phyloP scores from a whole-genome alignment of 257 asterid species.

The Primulina huaijiensis region DNA sequence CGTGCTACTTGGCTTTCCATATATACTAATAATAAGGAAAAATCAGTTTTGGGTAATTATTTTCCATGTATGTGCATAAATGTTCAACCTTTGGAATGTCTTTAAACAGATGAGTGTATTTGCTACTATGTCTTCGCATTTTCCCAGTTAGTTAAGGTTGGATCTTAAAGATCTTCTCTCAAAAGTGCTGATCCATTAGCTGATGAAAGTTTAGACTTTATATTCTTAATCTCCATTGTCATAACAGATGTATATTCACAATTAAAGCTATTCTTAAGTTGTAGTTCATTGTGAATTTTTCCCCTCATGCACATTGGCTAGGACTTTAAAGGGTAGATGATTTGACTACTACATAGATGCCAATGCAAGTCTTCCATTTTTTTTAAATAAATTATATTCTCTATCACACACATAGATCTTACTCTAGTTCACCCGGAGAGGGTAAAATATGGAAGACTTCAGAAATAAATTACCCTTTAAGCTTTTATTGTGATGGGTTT shows the following conservation, averaged over 20 bases:
- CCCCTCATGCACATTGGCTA: background rate
- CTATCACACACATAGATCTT: background rate
- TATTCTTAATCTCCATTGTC: slow-evolving; percentile 1
- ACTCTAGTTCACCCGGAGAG: background rate
- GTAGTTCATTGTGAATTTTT: background rate
- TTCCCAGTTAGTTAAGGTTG: background rate
- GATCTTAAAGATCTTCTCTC: background rate
- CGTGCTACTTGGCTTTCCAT: background rate
- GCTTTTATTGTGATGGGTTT: background rate
- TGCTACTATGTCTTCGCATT: background rate
- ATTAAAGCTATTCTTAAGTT: background rate
- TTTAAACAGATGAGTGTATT: background rate
- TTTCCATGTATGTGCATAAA: background rate
- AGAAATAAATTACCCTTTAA: no score
- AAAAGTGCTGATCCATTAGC: background rate
- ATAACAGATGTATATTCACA: background rate
- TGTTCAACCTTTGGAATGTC: background rate
- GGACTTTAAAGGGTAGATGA: background rate
- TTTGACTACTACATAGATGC: background rate
- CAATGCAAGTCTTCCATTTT: background rate
- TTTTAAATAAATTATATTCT: background rate
- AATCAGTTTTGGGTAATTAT: background rate
- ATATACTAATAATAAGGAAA: background rate
- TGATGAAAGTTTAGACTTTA: background rate
- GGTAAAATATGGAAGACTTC: background rate